Evolutionary conservation across 2,329 filamentous ascomycete species (phyloP).

Genomic region (Fusarium multiceps): DNA sequence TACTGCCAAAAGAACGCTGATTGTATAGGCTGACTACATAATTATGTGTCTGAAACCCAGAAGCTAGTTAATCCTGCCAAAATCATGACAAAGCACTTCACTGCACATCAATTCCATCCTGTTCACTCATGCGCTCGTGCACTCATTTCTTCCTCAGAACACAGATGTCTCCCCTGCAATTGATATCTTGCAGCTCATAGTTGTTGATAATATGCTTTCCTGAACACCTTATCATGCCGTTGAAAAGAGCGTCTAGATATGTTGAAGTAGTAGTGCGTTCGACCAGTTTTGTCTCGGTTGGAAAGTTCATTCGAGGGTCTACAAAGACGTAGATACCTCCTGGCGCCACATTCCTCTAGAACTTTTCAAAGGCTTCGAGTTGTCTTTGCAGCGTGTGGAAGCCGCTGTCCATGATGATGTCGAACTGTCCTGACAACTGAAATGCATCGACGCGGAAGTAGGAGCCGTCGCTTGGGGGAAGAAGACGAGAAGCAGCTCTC

Average conservation of each 20-base stretch:
- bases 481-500: not conserved
- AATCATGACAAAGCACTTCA: not conserved
- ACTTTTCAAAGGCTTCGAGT: constrained; percentile 50
- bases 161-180: constrained; percentile 47
- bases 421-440: constrained; percentile 17
- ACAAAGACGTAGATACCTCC: constrained; percentile 53
- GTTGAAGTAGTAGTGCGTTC: not conserved
- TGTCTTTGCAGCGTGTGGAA: constrained; percentile 55
- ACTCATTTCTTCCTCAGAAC: constrained; percentile 4
- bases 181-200: constrained; percentile 42
- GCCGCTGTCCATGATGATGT: constrained; percentile 56
- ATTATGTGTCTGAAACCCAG: not conserved
- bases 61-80: not conserved
- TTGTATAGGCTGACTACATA: constrained; percentile 4
- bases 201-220: constrained; percentile 41
- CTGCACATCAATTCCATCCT: not conserved
- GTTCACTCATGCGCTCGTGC: not conserved
- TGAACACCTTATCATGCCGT: constrained; percentile 41
- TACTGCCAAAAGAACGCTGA: not conserved
- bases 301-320: constrained; percentile 49
- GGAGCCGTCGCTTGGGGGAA: not conserved
- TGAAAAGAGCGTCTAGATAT: constrained; percentile 44
- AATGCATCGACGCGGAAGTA: not conserved
- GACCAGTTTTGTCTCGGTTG: not conserved
- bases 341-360: constrained; percentile 51